Evolutionary conservation across 1,284 basidiomycete genomes (phyloP).

Genomic region (Irpex sp.): DNA sequence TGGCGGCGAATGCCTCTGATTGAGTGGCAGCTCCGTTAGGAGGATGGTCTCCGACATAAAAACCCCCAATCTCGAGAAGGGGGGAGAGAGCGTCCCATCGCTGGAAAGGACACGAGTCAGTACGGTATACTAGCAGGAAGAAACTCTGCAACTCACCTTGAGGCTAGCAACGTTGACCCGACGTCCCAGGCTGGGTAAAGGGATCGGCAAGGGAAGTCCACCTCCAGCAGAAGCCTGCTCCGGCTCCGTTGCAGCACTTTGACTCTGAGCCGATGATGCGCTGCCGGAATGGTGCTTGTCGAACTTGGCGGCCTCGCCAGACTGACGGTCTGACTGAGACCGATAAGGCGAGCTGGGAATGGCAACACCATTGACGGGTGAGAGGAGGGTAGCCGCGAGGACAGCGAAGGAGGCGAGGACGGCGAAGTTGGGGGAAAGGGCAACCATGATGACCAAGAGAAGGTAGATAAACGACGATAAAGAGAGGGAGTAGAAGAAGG

Average conservation of each 20-base stretch:
- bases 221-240: neutral
- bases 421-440: constrained; percentile 41
- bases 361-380: constrained; percentile 34
- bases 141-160: neutral
- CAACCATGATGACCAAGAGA: constrained; percentile 38
- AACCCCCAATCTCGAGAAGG: constrained; percentile 17
- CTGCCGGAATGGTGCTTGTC: neutral
- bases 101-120: neutral
- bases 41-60: constrained; percentile 21
- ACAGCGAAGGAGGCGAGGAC: constrained; percentile 40
- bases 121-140: neutral
- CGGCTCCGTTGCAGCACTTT: neutral
- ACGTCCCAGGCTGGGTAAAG: constrained; percentile 17
- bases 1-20: neutral
- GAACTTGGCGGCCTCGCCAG: constrained; percentile 16
- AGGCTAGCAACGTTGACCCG: neutral
- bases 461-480: constrained; percentile 5
- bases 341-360: constrained; percentile 22
- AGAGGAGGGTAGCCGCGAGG: constrained; percentile 36
- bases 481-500: constrained; percentile 7
- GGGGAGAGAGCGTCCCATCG: constrained; percentile 19
- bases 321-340: constrained; percentile 8
- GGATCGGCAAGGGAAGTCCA: constrained; percentile 7
- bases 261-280: neutral
- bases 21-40: neutral